A percentile compares a stretch with the other conserved stretches of the same genome.
These are phyloP conservation scores for Ambispora gerdemannii DNA, from an alignment of 192 early-diverging fungal species.

Conservation along the genomic window DNA sequence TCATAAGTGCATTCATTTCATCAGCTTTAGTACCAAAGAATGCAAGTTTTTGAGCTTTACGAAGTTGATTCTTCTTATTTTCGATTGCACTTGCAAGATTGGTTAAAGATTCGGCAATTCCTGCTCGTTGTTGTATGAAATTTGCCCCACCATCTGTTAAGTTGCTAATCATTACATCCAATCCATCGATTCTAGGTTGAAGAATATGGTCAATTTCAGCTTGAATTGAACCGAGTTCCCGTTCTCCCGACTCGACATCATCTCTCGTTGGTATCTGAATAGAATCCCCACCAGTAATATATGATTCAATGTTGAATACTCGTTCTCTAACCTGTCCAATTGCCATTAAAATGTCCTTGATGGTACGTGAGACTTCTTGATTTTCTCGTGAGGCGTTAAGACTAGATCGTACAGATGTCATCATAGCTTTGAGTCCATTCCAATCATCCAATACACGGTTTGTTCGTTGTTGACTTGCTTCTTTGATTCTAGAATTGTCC, in stretches of 20 bases:
- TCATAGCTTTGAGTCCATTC: constrained; percentile 32
- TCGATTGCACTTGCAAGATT: constrained; percentile 39
- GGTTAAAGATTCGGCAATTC: constrained; percentile 36
- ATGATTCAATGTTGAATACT: constrained; percentile 31
- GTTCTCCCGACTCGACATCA: constrained; percentile 23
- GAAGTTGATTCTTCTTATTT: constrained; percentile 36
- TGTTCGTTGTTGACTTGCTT: constrained; percentile 29
- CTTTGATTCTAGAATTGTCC: constrained; percentile 24
- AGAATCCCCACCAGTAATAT: constrained; percentile 9
- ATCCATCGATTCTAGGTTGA: constrained; percentile 29
- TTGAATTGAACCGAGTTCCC: constrained; percentile 28
- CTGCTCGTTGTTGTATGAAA: constrained; percentile 37
- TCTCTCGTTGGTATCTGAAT: constrained; percentile 19
- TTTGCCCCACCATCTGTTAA: constrained; percentile 26
- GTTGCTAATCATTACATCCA: constrained; percentile 36
- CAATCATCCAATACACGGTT: constrained; percentile 35
- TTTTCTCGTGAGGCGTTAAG: constrained; percentile 23
- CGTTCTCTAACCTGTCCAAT: constrained; percentile 28
- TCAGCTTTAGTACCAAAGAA: constrained; percentile 39
- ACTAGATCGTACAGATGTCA: constrained; percentile 12
- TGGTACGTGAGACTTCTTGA: constrained; percentile 22
- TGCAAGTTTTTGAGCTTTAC: constrained; percentile 39
- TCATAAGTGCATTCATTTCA: constrained; percentile 42
- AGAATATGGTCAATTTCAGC: constrained; percentile 35
- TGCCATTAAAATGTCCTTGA: constrained; percentile 25